phyloP scores from a whole-genome alignment of 805 yeast genomes.

The Cyberlindnera sargentensis region DNA sequence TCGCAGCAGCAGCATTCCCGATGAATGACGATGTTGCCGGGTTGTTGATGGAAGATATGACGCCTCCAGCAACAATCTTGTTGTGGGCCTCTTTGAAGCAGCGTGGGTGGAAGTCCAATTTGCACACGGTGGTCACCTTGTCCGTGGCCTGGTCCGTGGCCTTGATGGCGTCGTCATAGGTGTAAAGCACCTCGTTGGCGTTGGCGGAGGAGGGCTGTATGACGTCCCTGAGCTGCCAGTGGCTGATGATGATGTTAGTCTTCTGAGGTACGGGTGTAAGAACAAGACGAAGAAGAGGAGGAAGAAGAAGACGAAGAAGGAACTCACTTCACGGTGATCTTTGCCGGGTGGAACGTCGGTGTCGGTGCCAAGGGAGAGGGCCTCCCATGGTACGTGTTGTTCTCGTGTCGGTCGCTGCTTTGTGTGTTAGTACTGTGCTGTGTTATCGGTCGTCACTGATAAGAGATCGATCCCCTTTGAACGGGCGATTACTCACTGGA shows the following conservation, averaged over 20 bases:
- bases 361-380: constrained; percentile 10
- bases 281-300: not conserved
- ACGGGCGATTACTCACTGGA: not conserved
- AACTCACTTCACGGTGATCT: constrained; percentile 31
- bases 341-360: constrained; percentile 23
- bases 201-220: constrained; percentile 41
- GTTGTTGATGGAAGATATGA: constrained; percentile 29
- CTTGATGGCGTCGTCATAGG: constrained; percentile 48
- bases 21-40: too few species aligned
- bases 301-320: not conserved
- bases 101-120: constrained; percentile 60
- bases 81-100: constrained; percentile 59
- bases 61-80: constrained; percentile 45
- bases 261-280: not conserved
- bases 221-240: constrained; percentile 83
- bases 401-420: not conserved
- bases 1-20: constrained; percentile 1
- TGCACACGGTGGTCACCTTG: constrained; percentile 30
- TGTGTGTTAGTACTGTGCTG: not conserved
- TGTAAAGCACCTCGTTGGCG: constrained; percentile 46
- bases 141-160: constrained; percentile 34
- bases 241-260: constrained; percentile 19
- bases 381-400: constrained; percentile 6
- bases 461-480: not conserved
- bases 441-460: not conserved